A percentile compares a stretch with the other conserved stretches of the same genome.
phyloP scores from a whole-genome alignment of 2,329 filamentous ascomycete species.

The Stenocarpella maydis region DNA sequence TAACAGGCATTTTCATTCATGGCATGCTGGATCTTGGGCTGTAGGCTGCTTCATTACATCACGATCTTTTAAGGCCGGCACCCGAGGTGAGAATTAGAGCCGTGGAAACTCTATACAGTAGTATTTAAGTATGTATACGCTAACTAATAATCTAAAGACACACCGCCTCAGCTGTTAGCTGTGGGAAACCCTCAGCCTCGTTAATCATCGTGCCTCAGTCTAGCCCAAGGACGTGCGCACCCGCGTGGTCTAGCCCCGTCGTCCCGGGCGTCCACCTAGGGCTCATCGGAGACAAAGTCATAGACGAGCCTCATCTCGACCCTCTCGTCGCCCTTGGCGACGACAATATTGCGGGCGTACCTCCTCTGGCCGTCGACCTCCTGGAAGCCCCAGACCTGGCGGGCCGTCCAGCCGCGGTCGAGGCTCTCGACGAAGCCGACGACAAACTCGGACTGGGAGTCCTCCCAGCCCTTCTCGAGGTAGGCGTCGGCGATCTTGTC shows the following conservation, averaged over 20 bases:
- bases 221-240: neutral
- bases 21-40: too few species aligned
- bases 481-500: slow-evolving; percentile 56
- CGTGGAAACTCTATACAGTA: neutral
- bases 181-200: too few species aligned
- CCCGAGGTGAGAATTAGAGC: neutral
- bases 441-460: slow-evolving; percentile 63
- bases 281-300: slow-evolving; percentile 51
- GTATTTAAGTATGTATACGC: neutral
- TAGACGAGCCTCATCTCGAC: slow-evolving; percentile 64
- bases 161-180: neutral
- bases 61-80: too few species aligned
- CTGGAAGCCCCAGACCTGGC: slow-evolving; percentile 70
- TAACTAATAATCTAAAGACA: neutral
- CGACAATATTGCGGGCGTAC: slow-evolving; percentile 61
- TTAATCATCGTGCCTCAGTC: neutral
- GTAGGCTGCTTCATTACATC: neutral
- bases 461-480: slow-evolving; percentile 66
- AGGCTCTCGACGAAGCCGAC: slow-evolving; percentile 67
- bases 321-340: slow-evolving; percentile 59
- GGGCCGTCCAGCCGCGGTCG: slow-evolving; percentile 62
- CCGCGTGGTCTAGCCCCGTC: slow-evolving; percentile 26
- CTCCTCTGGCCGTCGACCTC: slow-evolving; percentile 58
- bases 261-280: slow-evolving; percentile 22
- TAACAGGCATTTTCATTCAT: too few species aligned